Evolutionary conservation across 2,329 filamentous ascomycete species (phyloP).

Genomic region (Fusarium albosuccineum): DNA sequence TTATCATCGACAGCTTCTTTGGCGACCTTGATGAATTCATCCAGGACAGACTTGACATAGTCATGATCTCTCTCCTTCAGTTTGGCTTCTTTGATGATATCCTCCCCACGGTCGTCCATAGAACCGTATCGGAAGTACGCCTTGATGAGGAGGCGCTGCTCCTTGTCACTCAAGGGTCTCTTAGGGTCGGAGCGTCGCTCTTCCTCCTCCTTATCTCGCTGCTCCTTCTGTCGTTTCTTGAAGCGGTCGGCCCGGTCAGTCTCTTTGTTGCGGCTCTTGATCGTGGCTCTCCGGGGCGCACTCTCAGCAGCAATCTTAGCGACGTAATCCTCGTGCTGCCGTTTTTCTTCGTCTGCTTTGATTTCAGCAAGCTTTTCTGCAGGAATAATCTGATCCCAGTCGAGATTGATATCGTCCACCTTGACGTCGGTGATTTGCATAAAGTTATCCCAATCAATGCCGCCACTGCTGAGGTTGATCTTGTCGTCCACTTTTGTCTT

Average conservation of each 20-base stretch:
- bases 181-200: constrained; percentile 85
- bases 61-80: constrained; percentile 84
- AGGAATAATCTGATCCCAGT: constrained; percentile 99
- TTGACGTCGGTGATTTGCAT: constrained; percentile 99
- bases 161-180: constrained; percentile 91
- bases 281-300: constrained; percentile 80
- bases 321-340: constrained; percentile 85
- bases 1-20: constrained; percentile 74
- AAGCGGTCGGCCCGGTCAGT: constrained; percentile 74
- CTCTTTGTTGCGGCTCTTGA: constrained; percentile 69
- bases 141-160: constrained; percentile 90
- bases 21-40: constrained; percentile 75
- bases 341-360: constrained; percentile 88
- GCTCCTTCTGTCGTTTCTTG: constrained; percentile 75
- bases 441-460: constrained; percentile 88
- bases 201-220: constrained; percentile 74
- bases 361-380: constrained; percentile 91
- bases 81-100: constrained; percentile 89
- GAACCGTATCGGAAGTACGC: constrained; percentile 93
- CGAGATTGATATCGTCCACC: constrained; percentile 81
- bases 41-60: constrained; percentile 81
- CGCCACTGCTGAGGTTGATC: constrained; percentile 91
- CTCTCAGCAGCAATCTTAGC: constrained; percentile 86
- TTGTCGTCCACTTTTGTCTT: constrained; percentile 96
- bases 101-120: constrained; percentile 87